phyloP scores from a whole-genome alignment of 2,329 filamentous ascomycete genomes.

The Calonectria fujianensis region DNA sequence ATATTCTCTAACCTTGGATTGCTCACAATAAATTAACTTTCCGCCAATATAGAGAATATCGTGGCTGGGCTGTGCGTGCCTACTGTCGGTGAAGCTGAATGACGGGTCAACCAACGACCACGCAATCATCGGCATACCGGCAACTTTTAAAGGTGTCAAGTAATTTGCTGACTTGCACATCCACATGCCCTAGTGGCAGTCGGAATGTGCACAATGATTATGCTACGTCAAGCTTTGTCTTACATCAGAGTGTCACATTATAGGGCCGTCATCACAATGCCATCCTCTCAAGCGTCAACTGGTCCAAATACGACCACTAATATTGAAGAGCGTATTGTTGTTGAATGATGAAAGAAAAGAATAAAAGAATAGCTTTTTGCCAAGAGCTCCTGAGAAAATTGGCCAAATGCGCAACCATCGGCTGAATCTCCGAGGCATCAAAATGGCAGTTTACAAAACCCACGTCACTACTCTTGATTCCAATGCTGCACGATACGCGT shows the following conservation, averaged over 20 bases:
- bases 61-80: neutral
- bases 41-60: neutral
- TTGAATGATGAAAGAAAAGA: neutral
- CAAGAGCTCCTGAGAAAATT: too few species aligned
- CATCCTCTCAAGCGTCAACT: neutral
- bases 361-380: neutral
- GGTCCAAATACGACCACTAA: neutral
- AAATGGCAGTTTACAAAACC: neutral
- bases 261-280: conserved; percentile 2
- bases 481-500: neutral
- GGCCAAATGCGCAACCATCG: neutral
- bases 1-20: neutral
- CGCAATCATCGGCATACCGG: conserved; percentile 12
- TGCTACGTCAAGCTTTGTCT: conserved; percentile 22
- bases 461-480: neutral
- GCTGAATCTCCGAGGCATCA: neutral
- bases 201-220: neutral
- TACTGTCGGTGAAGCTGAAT: neutral
- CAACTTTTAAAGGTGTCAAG: neutral
- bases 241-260: neutral
- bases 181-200: neutral
- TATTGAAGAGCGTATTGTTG: too few species aligned
- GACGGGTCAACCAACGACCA: neutral
- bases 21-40: neutral
- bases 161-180: neutral